Base-by-base conservation (phyloP, 192 early-diverging fungal genomes). In the Entophlyctis luteolus region DNA sequence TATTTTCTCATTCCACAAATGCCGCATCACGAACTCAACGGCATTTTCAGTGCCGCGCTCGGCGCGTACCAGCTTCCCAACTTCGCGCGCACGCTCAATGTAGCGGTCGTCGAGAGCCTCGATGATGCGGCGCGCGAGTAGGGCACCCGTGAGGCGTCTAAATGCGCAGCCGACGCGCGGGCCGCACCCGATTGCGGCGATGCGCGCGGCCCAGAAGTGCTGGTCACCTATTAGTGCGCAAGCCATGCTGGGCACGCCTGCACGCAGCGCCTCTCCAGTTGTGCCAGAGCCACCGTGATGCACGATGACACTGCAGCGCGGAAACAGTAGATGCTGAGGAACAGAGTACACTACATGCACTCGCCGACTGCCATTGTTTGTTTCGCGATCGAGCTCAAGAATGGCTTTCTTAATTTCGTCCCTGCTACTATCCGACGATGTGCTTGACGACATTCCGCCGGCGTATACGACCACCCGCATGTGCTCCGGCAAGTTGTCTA, bases 21-120 rank as follows among this genome's bases (percentile, higher is more conserved):
- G 79, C 32, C 81, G 78, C 52, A 83, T 83, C n/a, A 87, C 74
- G 59, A 73, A 79, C 38, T 84, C 71, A 28, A 87, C 75, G 0
- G 86, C 86, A 18, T 68, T 76, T 3, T 65, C 67, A 0, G 83
- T 73, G 31, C 86, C 86, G 38, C 78, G 67, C 53, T 87, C 86
- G 57, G 62, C 18, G 14, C 83, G 68, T 47, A 87, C 84, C 50
- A 76, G 77, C 23, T 77, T 72, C 6, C 86, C 86, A 2, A 86
- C 74, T 12, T 53, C 42, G 3, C 66, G 58, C 8, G 83, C 81
- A 34, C 70, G 77, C 47, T 59, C 75, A 6, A 82, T 70, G 75
- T 86, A 84, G 39, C 68, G 77, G n/a, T n/a, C n/a, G 52, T 84
- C 80, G 0, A 79, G 80, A 0, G 85, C 82, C 2, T 84, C 79